Base-by-base conservation (phyloP, 257 asterid species). In the Ehretia macrophylla region DNA sequence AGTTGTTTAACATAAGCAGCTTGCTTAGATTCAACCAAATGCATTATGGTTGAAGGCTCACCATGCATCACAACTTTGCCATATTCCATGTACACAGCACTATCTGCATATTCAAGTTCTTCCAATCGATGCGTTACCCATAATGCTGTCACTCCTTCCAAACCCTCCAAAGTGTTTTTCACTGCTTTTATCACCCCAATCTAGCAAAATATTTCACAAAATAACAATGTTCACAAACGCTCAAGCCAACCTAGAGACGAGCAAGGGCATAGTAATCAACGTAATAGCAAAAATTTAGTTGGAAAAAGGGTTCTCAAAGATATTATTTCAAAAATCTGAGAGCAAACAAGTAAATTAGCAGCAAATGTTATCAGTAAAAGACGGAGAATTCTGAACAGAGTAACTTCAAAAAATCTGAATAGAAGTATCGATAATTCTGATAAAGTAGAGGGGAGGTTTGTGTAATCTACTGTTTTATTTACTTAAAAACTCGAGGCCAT, bases 51-150 rank as follows among this genome's bases (percentile, higher is more conserved):
- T n/a, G 82, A 79, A 39, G 87, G 79, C 53, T 83, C 71, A 32
- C 93, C 92, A 57, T 76, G 86, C 65, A 77, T 68, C 40, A 81
- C 74, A n/a, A 92, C 78, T 65, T 69, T 76, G 23, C 96, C 97
- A 53, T 82, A 85, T 83, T 92, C 97, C 91, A 92, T 88, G 78
- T 86, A 92, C 8, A 78, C 78, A 20, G 97, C 97, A 21, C 95
- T 95, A 62, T 92, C 97, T 23, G 99, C 99, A 66, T 81, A 75
- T 69, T 83, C 84, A 3, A 92, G 87, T 77, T 92, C 99, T 69
- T 92, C 99, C 67, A 92, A 69, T 14, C 97, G 90, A 60, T 88
- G 99, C 5, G 97, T 92, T 1, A 88, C 97, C 97, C 99, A 92
- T 60, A 92, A 69, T 55, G 97, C 95, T 12, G 98, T 92, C 35